These are phyloP conservation scores for Trichopus zeylanicus DNA, from an alignment of 116 monocot genomes.

Conservation along the genomic window DNA sequence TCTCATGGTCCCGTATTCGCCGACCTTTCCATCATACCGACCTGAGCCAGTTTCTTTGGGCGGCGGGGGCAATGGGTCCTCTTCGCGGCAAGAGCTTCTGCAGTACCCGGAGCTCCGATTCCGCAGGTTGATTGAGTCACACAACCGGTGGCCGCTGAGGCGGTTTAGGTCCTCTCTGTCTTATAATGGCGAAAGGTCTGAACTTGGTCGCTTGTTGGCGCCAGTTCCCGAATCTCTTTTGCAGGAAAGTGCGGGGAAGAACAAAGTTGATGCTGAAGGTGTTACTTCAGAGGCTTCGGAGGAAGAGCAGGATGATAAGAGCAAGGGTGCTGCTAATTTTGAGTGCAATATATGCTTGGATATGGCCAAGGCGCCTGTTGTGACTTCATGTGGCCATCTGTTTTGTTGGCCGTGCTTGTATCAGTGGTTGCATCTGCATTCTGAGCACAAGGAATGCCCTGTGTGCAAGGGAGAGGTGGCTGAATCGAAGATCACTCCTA, in stretches of 20 bases:
- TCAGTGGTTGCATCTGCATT: conserved; percentile 7
- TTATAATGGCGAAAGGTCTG: background rate
- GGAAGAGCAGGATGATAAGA: background rate
- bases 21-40: no score
- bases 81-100: background rate
- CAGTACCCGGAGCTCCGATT: conserved; percentile 11
- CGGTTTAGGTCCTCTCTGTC: background rate
- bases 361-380: conserved; percentile 9
- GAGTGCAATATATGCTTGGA: conserved; percentile 15
- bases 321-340: background rate
- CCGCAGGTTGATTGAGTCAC: conserved; percentile 16
- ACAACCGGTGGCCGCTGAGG: background rate
- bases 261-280: background rate
- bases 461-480: conserved; percentile 18
- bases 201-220: background rate
- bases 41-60: no score
- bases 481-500: conserved; percentile 33
- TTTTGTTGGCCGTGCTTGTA: conserved; percentile 16
- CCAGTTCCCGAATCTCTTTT: background rate
- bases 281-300: background rate
- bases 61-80: background rate
- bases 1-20: no score
- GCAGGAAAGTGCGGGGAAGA: background rate
- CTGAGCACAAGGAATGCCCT: conserved; percentile 8
- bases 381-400: conserved; percentile 12